These are phyloP conservation scores for Kodamaea suecica DNA, from an alignment of 1,139 yeast genomes.

Conservation along the genomic window DNA sequence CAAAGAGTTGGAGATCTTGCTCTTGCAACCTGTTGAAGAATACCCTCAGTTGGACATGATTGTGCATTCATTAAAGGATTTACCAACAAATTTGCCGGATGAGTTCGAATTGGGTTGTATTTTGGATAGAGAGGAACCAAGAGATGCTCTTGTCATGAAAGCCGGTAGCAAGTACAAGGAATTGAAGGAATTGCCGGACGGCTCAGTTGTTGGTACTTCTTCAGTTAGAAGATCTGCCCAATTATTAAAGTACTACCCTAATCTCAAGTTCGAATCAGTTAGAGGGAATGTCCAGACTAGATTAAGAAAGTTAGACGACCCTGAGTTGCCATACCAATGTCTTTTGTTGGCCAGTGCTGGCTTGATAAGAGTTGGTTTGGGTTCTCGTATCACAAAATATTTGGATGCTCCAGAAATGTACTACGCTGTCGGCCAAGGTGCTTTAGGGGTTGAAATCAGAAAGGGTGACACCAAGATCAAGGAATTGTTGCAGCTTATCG, in stretches of 20 bases:
- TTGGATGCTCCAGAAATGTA: constrained; percentile 84
- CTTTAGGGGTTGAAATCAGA: constrained; percentile 87
- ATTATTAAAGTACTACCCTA: constrained; percentile 40
- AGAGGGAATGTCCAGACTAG: constrained; percentile 90
- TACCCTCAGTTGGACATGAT: constrained; percentile 77
- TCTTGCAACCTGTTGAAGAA: constrained; percentile 59
- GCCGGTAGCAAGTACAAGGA: constrained; percentile 57
- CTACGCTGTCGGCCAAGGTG: constrained; percentile 98
- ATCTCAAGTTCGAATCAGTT: constrained; percentile 60
- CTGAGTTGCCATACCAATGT: constrained; percentile 61
- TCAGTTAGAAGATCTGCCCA: constrained; percentile 88
- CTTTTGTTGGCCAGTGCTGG: constrained; percentile 93
- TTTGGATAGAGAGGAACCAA: constrained; percentile 80
- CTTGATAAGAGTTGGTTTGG: constrained; percentile 66
- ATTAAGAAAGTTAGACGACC: constrained; percentile 69
- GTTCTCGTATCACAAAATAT: constrained; percentile 64
- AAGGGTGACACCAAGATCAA: constrained; percentile 58
- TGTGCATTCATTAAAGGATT: constrained; percentile 91
- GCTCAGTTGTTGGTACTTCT: constrained; percentile 89
- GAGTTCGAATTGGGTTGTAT: constrained; percentile 89
- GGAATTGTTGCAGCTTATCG: constrained; percentile 59
- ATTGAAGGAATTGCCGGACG: constrained; percentile 74
- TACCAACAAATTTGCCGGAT: constrained; percentile 90
- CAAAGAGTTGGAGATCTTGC: constrained; percentile 79
- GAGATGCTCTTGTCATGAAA: constrained; percentile 90